Conservation (phyloP, 371 early-diverging fungal genomes). For the Ordospora colligata region DNA sequence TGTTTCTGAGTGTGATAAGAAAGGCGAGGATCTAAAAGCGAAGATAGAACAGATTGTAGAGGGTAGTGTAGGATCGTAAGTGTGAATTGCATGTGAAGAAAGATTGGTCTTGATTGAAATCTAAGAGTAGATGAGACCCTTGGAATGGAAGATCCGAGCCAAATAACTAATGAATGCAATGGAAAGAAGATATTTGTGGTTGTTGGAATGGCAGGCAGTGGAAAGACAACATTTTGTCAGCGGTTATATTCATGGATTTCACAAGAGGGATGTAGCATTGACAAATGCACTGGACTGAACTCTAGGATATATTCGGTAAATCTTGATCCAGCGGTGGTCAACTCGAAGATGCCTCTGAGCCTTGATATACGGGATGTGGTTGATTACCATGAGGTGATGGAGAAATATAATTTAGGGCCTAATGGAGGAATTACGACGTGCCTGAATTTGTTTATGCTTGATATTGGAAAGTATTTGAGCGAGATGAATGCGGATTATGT, state of each 20-base stretch:
- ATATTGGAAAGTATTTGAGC: conserved; percentile 78
- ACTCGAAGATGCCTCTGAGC: conserved; percentile 82
- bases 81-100: neutral
- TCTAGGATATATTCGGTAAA: conserved; percentile 65
- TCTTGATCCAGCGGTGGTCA: conserved; percentile 88
- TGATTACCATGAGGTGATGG: conserved; percentile 94
- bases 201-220: conserved; percentile 89
- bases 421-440: conserved; percentile 94
- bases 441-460: conserved; percentile 86
- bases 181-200: conserved; percentile 52
- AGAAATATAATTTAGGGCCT: conserved; percentile 90
- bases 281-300: conserved; percentile 49
- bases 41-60: neutral
- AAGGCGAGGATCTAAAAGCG: neutral
- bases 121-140: neutral
- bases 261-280: conserved; percentile 33
- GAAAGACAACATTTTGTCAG: conserved; percentile 94
- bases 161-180: neutral
- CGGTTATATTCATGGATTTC: conserved; percentile 58
- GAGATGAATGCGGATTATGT: conserved; percentile 62
- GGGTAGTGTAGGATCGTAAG: neutral
- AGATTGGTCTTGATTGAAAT: neutral
- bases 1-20: neutral
- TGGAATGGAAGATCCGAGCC: neutral
- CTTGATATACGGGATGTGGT: conserved; percentile 94